Base-by-base conservation (phyloP, 2,329 filamentous ascomycete genomes). In the Rugonectria rugulosa region DNA sequence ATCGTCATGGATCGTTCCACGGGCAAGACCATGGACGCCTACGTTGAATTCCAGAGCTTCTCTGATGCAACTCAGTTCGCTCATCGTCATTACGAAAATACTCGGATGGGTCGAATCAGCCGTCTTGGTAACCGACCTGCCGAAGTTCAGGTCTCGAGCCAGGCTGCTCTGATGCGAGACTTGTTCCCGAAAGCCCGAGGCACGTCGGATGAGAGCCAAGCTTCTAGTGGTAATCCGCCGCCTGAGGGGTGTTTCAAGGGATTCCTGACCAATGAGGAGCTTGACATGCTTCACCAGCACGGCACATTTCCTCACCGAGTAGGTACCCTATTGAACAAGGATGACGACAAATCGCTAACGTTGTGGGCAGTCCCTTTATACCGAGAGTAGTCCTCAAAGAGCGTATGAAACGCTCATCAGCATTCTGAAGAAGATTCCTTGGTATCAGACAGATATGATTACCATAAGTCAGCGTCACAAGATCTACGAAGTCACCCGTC, bases 391-490 rank as follows among this genome's bases (percentile, higher is more conserved):
- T 61, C 84, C 85, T 0, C 85, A 89, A 71, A 81, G 87, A 12
- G 82, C 85, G 2, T 88, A 83, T 52, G 87, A 89, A 73, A 86
- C 80, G 67, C 75, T 89, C 64, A 86, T 89, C 62, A 87, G 83
- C 68, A 88, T 82, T 1, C 67, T 86, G 31, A 80, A 79, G 56
- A 85, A 88, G 75, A 79, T 87, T 37, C 87, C 87, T 0, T 89
- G 87, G 87, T 78, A 82, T 56, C 77, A 79, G 68, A 77, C 84
- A 1, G 71, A 82, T 3, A 63, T 76, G 48, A 83, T 88, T 72
- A 88, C 82, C 7, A 73, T 88, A 41, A 73, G 76, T 51, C 80
- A 88, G 69, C 82, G 86, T 1, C 72, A 80, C 37, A 71, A 76
- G 7, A 72, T 88, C 21, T 86, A 80, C 64, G 73, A 79, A 10